phyloP scores from a whole-genome alignment of 352 stramenopile species.

The Phytopythium montanum region DNA sequence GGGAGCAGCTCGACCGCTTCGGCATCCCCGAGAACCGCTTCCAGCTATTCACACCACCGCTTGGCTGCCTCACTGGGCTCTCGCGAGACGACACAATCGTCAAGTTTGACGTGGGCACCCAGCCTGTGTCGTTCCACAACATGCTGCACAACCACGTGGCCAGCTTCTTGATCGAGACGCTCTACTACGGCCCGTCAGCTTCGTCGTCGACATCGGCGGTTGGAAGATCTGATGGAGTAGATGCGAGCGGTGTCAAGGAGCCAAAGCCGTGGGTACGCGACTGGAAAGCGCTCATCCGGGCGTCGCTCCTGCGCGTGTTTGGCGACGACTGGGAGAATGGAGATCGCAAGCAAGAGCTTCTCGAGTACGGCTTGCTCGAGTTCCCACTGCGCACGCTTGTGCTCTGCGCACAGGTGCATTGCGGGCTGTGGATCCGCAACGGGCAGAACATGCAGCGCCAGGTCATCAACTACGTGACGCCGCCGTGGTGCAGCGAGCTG shows the following conservation, averaged over 20 bases:
- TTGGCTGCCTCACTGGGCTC: conserved; percentile 54
- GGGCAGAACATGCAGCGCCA: conserved; percentile 82
- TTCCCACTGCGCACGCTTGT: conserved; percentile 74
- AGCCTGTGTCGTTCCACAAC: conserved; percentile 89
- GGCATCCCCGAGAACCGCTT: conserved; percentile 40
- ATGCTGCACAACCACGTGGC: conserved; percentile 84
- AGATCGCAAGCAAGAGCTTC: conserved; percentile 46
- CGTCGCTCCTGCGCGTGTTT: conserved; percentile 21
- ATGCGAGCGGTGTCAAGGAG: not conserved
- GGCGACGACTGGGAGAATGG: conserved; percentile 24
- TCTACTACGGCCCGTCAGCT: conserved; percentile 47
- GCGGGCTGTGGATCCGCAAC: conserved; percentile 82
- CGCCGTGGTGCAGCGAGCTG: conserved; percentile 64
- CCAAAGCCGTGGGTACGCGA: conserved; percentile 31
- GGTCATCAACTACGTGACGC: conserved; percentile 75
- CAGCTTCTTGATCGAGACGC: conserved; percentile 74
- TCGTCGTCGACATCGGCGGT: not conserved
- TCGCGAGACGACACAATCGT: conserved; percentile 44
- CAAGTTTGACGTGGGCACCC: conserved; percentile 69
- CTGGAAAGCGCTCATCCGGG: conserved; percentile 47
- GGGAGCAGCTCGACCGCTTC: conserved; percentile 55
- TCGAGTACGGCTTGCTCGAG: conserved; percentile 76
- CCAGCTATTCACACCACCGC: conserved; percentile 54
- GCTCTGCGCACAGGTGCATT: conserved; percentile 72
- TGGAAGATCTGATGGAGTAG: not conserved